Evolutionary conservation across 2,329 filamentous ascomycete genomes (phyloP).

Genomic region (Pseudocercospora crystallina): DNA sequence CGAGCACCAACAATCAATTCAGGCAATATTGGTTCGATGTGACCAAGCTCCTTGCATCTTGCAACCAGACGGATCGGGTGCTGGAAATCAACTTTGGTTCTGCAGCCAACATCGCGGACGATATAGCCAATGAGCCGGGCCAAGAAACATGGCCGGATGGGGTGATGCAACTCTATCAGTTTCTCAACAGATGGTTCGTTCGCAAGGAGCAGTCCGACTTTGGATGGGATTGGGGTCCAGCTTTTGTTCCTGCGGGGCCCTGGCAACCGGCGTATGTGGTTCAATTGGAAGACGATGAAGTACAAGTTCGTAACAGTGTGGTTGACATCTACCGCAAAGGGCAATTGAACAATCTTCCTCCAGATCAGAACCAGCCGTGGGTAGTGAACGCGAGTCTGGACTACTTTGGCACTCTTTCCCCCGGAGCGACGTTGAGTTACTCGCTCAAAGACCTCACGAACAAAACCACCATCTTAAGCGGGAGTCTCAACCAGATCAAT

Average conservation of each 20-base stretch:
- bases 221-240: conserved; percentile 62
- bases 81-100: conserved; percentile 59
- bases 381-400: conserved; percentile 62
- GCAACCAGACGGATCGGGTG: conserved; percentile 37
- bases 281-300: conserved; percentile 46
- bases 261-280: conserved; percentile 61
- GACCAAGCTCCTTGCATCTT: conserved; percentile 46
- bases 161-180: conserved; percentile 53
- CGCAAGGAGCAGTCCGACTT: conserved; percentile 64
- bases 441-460: conserved; percentile 48
- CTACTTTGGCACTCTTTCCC: conserved; percentile 51
- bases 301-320: conserved; percentile 55
- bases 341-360: conserved; percentile 59
- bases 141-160: conserved; percentile 51
- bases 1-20: conserved; percentile 62
- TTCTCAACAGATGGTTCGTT: conserved; percentile 56
- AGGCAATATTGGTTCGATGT: conserved; percentile 62
- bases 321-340: conserved; percentile 60
- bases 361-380: conserved; percentile 59
- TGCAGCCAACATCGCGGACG: conserved; percentile 54
- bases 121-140: conserved; percentile 52
- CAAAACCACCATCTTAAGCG: conserved; percentile 41
- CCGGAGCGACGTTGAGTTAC: conserved; percentile 47
- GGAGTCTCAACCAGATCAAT: conserved; percentile 42
- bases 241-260: conserved; percentile 60